Percentiles rank a stretch among this genome's conserved stretches.
Conservation (phyloP, 192 early-diverging fungal genomes). For the Entomortierella chlamydospora region DNA sequence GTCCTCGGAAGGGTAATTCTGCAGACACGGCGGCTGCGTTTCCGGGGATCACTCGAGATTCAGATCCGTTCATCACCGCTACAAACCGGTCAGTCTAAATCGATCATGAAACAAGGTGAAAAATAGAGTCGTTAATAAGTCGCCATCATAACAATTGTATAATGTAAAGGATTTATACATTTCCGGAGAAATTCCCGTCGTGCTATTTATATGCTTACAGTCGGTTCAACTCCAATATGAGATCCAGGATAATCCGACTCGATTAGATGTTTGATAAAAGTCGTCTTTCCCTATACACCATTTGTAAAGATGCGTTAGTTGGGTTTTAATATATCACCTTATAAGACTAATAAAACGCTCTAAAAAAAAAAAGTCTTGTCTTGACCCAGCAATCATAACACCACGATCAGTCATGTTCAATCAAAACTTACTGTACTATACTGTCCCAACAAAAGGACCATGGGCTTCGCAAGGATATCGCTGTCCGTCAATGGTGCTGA, state of each 20-base stretch:
- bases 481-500: slow-evolving; percentile 82
- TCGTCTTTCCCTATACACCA: slow-evolving; percentile 81
- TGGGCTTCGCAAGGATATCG: slow-evolving; percentile 90
- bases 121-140: background rate
- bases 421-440: slow-evolving; percentile 74
- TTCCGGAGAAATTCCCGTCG: too few species aligned
- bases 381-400: background rate
- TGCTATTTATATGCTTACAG: slow-evolving; percentile 50
- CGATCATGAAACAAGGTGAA: background rate
- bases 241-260: slow-evolving; percentile 83
- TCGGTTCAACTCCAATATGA: slow-evolving; percentile 91
- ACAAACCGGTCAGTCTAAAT: slow-evolving; percentile 87
- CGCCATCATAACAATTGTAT: too few species aligned
- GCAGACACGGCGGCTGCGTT: slow-evolving; percentile 88
- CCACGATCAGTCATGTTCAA: too few species aligned
- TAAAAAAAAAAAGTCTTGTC: too few species aligned
- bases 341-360: too few species aligned
- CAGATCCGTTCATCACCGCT: slow-evolving; percentile 81
- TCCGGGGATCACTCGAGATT: slow-evolving; percentile 78
- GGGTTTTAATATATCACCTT: too few species aligned
- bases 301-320: background rate
- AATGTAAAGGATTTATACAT: too few species aligned
- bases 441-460: slow-evolving; percentile 88
- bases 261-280: slow-evolving; percentile 84
- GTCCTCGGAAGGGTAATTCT: slow-evolving; percentile 83